Evolutionary conservation across 176 grass and related monocot species (phyloP).

Genomic region (Musa troglodytarum): DNA sequence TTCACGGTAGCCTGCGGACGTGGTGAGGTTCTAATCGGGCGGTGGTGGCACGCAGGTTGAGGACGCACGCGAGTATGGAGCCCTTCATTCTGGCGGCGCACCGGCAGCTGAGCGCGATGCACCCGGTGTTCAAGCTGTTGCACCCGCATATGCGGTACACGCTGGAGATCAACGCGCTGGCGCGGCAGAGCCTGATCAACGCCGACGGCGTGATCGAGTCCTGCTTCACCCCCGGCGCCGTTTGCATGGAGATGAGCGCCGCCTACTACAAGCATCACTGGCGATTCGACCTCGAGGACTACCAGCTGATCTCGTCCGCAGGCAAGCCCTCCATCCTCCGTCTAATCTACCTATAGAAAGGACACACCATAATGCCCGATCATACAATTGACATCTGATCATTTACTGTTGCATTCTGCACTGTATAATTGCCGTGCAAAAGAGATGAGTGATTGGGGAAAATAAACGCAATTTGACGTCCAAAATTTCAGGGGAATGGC

Average conservation of each 20-base stretch:
- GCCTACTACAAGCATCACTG: conserved; percentile 62
- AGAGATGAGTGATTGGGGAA: no score
- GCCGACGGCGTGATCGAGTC: conserved; percentile 89
- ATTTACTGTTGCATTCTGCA: no score
- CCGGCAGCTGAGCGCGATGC: conserved; percentile 79
- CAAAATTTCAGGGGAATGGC: conserved; percentile 60
- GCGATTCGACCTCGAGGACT: conserved; percentile 79
- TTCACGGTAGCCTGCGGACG: no score
- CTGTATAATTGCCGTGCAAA: no score
- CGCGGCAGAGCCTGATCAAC: conserved; percentile 88
- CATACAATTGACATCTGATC: no score
- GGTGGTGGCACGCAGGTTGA: conserved; percentile 39
- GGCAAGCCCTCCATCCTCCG: conserved; percentile 29
- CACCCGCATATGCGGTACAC: conserved; percentile 95
- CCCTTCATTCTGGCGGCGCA: conserved; percentile 92
- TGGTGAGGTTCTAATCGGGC: no score
- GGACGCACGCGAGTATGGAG: conserved; percentile 86
- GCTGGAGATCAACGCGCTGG: conserved; percentile 90
- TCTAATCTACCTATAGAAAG: background rate
- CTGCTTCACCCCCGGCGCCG: conserved; percentile 81
- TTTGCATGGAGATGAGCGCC: conserved; percentile 68
- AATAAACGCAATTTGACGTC: background rate
- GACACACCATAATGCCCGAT: no score
- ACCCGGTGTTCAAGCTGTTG: conserved; percentile 87
- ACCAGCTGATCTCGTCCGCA: conserved; percentile 81